A percentile compares a stretch with the other conserved stretches of the same genome.
Evolutionary conservation across 306 rosid genomes (phyloP).

Genomic region (Vigna hirtella): DNA sequence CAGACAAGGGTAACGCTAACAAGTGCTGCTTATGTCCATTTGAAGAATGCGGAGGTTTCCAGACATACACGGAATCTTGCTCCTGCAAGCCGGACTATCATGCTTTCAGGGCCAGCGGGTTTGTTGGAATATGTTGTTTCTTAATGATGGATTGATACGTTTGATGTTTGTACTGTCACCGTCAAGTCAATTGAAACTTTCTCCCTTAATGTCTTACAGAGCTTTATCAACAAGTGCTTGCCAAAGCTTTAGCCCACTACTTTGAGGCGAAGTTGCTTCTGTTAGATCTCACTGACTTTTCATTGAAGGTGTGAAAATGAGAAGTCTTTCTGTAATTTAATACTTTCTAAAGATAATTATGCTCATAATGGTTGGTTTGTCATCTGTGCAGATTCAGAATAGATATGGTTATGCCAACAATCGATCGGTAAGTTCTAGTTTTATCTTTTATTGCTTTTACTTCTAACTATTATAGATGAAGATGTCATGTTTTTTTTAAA

Average conservation of each 20-base stretch:
- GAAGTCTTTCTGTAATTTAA: conserved; percentile 7
- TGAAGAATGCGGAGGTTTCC: conserved; percentile 81
- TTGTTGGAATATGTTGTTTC: conserved; percentile 26
- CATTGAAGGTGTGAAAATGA: conserved; percentile 71
- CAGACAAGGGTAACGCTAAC: conserved; percentile 82
- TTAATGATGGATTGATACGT: background rate
- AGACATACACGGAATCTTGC: conserved; percentile 80
- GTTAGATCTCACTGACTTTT: conserved; percentile 80
- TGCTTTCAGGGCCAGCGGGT: conserved; percentile 97
- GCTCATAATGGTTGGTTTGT: conserved; percentile 28
- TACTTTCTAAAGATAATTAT: background rate
- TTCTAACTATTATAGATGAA: conserved; percentile 2
- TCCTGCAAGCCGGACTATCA: conserved; percentile 92
- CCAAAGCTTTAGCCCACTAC: conserved; percentile 94
- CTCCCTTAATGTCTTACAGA: conserved; percentile 53
- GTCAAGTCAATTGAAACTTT: conserved; percentile 9
- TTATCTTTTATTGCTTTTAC: conserved; percentile 17
- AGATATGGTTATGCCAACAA: conserved; percentile 65
- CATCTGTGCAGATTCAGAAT: conserved; percentile 70
- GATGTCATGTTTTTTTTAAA: background rate
- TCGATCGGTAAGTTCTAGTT: conserved; percentile 63
- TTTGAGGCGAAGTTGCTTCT: conserved; percentile 87
- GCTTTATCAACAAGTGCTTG: conserved; percentile 89
- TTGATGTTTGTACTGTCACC: conserved; percentile 27
- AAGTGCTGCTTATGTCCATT: conserved; percentile 93